Evolutionary conservation across 2,329 filamentous ascomycete genomes (phyloP).

Genomic region (Cordyceps farinosa): DNA sequence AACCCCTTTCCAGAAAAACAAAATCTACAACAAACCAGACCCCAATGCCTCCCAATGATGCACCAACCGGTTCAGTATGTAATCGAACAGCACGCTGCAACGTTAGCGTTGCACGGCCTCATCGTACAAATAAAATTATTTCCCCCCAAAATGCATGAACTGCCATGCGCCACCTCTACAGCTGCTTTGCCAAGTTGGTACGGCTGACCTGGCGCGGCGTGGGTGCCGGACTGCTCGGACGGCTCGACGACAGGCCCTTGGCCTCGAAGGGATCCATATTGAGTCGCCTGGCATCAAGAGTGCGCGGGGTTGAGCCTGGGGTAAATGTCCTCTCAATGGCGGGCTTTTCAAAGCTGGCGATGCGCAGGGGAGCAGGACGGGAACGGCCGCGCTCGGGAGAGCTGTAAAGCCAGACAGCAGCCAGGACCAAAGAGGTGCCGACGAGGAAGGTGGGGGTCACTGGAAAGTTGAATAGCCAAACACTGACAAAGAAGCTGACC

Average conservation of each 20-base stretch:
- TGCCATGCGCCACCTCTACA: background rate
- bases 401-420: constrained; percentile 82
- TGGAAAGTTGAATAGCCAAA: constrained; percentile 79
- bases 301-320: constrained; percentile 30
- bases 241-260: constrained; percentile 40
- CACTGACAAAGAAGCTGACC: constrained; percentile 78
- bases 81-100: background rate
- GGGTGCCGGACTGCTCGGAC: constrained; percentile 46
- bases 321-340: constrained; percentile 50
- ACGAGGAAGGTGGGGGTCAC: constrained; percentile 74
- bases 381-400: constrained; percentile 53
- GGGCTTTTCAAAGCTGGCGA: constrained; percentile 75
- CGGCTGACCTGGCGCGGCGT: constrained; percentile 37
- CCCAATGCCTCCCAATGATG: background rate
- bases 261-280: constrained; percentile 41
- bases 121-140: background rate
- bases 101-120: background rate
- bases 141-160: background rate
- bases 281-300: constrained; percentile 32
- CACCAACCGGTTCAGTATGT: background rate
- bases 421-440: constrained; percentile 74
- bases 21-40: background rate
- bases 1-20: constrained; percentile 2
- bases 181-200: constrained; percentile 29
- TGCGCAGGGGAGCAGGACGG: constrained; percentile 62